Evolutionary conservation across 1,284 basidiomycete genomes (phyloP).

Genomic region (Marasmius tenuissimus): DNA sequence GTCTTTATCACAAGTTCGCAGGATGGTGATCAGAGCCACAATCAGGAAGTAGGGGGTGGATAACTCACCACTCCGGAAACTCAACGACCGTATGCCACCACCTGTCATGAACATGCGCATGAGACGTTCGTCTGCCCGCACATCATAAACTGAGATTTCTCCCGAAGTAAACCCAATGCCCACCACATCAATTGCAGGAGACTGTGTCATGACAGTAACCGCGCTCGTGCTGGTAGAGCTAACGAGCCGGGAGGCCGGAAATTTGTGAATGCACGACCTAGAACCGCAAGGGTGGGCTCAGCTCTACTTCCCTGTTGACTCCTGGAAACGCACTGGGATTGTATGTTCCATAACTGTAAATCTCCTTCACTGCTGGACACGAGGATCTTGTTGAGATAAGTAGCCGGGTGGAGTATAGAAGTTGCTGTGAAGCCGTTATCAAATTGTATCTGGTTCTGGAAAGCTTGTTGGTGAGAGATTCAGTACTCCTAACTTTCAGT

Average conservation of each 20-base stretch:
- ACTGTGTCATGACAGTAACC: constrained; percentile 84
- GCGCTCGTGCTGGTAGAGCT: constrained; percentile 40
- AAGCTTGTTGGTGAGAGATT: constrained; percentile 41
- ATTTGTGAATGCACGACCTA: constrained; percentile 70
- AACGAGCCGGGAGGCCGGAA: constrained; percentile 50
- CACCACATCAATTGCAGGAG: constrained; percentile 94
- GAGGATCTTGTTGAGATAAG: constrained; percentile 96
- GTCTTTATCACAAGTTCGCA: constrained; percentile 44
- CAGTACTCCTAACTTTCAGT: not conserved
- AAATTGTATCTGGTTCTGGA: constrained; percentile 71
- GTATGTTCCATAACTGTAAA: constrained; percentile 94
- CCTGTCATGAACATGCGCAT: constrained; percentile 90
- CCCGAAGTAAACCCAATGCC: constrained; percentile 91
- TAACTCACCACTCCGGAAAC: constrained; percentile 83
- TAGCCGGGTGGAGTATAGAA: constrained; percentile 88
- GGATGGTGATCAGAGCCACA: not conserved
- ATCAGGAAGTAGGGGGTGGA: not conserved
- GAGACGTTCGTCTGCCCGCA: constrained; percentile 85
- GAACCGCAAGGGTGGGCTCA: not conserved
- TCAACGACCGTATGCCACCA: constrained; percentile 72
- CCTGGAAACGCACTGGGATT: constrained; percentile 62
- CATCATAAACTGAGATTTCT: constrained; percentile 86
- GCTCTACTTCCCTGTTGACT: not conserved
- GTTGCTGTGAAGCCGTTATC: constrained; percentile 82
- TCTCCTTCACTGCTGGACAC: constrained; percentile 82